A percentile compares a stretch with the other conserved stretches of the same genome.
phyloP scores from a whole-genome alignment of 2,329 filamentous ascomycete genomes.

The Ilyonectria mors-panacis region DNA sequence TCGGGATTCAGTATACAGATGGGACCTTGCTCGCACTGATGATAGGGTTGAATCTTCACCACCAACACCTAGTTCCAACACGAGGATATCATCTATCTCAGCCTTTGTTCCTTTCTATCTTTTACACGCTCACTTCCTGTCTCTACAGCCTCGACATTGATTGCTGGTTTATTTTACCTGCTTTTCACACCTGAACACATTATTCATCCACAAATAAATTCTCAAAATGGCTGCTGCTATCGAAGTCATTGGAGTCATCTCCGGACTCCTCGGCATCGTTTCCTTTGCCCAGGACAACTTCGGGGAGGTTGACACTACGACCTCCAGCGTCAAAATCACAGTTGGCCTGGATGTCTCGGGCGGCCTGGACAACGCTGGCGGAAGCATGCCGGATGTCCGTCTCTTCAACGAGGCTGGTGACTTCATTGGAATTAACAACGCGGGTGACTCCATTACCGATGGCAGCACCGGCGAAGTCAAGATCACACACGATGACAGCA shows the following conservation, averaged over 20 bases:
- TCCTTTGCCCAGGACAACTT: slow-evolving; percentile 32
- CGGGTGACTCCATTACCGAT: slow-evolving; percentile 1
- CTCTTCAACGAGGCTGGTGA: slow-evolving; percentile 12
- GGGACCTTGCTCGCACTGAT: background rate
- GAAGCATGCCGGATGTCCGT: slow-evolving; percentile 8
- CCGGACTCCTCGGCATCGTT: slow-evolving; percentile 22
- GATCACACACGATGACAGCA: slow-evolving; percentile 8
- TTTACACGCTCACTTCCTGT: background rate
- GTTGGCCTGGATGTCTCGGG: slow-evolving; percentile 3
- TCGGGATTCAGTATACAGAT: background rate
- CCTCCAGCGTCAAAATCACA: slow-evolving; percentile 4
- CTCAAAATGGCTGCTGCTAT: background rate
- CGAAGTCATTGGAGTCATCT: slow-evolving; percentile 23
- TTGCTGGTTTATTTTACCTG: background rate
- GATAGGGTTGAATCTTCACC: background rate
- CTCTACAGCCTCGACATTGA: background rate
- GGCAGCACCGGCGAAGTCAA: slow-evolving; percentile 3
- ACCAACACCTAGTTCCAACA: background rate
- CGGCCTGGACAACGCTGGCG: slow-evolving; percentile 2
- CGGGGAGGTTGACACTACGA: slow-evolving; percentile 8
- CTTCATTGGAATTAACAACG: background rate
- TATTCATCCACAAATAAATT: background rate
- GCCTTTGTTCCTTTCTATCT: background rate
- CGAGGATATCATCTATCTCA: background rate
- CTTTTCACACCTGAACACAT: background rate